Conservation (phyloP, 2,329 filamentous ascomycete species). For the Aspergillus melleus region DNA sequence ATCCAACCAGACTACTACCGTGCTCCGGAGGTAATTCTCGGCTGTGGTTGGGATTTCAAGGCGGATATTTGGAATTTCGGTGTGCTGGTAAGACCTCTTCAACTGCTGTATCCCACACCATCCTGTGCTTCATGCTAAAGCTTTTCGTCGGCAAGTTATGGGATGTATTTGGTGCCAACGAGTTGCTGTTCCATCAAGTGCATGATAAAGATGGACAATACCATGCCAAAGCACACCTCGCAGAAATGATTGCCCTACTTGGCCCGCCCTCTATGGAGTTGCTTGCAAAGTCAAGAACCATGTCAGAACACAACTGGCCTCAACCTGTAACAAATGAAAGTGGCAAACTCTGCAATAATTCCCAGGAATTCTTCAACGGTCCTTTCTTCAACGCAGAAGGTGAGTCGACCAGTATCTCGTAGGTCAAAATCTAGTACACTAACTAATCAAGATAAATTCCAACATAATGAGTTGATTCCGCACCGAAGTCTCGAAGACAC, state of each 20-base stretch:
- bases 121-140: too few species aligned
- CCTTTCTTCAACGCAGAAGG: constrained; percentile 28
- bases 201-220: constrained; percentile 31
- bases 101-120: not conserved
- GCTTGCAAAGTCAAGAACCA: constrained; percentile 20
- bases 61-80: constrained; percentile 43
- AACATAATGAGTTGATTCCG: constrained; percentile 24
- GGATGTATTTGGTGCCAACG: constrained; percentile 33
- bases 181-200: constrained; percentile 33
- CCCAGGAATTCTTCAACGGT: constrained; percentile 21
- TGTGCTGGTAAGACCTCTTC: constrained; percentile 26
- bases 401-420: constrained; percentile 8
- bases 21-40: constrained; percentile 38
- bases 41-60: constrained; percentile 34
- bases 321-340: constrained; percentile 13
- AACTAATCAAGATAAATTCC: constrained; percentile 24
- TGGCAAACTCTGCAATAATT: constrained; percentile 18
- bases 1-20: constrained; percentile 43
- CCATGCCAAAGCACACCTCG: constrained; percentile 35
- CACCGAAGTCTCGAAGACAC: constrained; percentile 23
- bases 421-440: constrained; percentile 8
- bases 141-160: constrained; percentile 19
- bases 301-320: constrained; percentile 17
- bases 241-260: constrained; percentile 42
- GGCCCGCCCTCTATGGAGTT: constrained; percentile 35